Evolutionary conservation across 805 yeast species (phyloP).

Genomic region (Sugiyamaella qingdaonensis): DNA sequence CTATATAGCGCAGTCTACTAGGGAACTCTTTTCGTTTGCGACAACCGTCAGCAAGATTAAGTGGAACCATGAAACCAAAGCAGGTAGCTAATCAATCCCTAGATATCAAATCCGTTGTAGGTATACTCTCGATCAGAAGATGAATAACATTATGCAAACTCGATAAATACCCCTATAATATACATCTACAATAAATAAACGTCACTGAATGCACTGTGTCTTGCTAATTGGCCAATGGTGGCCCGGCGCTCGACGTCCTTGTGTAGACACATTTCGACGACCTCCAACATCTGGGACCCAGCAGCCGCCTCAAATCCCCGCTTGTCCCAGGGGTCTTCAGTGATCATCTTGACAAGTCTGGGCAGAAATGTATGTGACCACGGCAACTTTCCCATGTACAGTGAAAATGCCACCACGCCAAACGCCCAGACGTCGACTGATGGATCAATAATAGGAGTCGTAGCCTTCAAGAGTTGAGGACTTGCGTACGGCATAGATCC

Average conservation of each 20-base stretch:
- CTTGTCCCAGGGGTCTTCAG: constrained; percentile 59
- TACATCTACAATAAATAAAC: constrained; percentile 1
- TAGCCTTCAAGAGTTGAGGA: constrained; percentile 71
- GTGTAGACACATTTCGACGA: constrained; percentile 19
- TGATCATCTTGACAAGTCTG: constrained; percentile 64
- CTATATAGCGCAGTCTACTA: no score
- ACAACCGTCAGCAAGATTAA: no score
- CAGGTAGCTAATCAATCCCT: no score
- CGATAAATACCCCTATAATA: not conserved
- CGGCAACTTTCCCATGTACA: constrained; percentile 71
- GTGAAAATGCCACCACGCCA: constrained; percentile 72
- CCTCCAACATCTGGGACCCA: constrained; percentile 13
- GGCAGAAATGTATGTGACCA: constrained; percentile 85
- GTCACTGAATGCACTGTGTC: not conserved
- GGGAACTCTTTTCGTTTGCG: no score
- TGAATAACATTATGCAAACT: no score
- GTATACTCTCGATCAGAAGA: no score
- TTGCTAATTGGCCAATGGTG: constrained; percentile 7
- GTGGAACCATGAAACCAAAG: no score
- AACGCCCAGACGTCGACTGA: constrained; percentile 87
- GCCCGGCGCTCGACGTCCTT: constrained; percentile 16
- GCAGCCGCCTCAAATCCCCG: constrained; percentile 33
- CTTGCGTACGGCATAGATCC: constrained; percentile 93
- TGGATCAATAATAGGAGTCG: constrained; percentile 51
- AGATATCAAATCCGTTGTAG: no score